A percentile compares a stretch with the other conserved stretches of the same genome.
Evolutionary conservation across 2,329 filamentous ascomycete species (phyloP).

Genomic region (Phyllosticta citrichinensis): DNA sequence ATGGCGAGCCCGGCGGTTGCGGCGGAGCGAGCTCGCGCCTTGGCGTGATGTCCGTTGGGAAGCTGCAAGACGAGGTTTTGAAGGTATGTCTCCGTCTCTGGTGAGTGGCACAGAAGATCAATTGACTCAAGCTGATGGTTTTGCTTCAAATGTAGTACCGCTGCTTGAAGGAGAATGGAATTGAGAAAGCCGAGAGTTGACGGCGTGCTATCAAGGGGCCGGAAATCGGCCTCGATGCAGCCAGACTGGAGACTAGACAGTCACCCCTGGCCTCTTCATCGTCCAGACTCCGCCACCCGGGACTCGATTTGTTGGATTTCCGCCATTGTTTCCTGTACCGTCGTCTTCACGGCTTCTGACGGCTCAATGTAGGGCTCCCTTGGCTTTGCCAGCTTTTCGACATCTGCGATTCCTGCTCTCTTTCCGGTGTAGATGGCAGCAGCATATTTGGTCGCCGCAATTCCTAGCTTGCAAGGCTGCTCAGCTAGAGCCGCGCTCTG

Average conservation of each 20-base stretch:
- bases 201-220: neutral
- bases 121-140: no score
- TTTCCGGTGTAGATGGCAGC: constrained; percentile 53
- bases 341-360: neutral
- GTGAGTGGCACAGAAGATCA: no score
- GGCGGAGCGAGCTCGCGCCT: neutral
- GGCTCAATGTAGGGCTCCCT: constrained; percentile 50
- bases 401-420: constrained; percentile 44
- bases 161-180: neutral
- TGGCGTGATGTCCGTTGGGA: neutral
- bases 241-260: neutral
- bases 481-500: constrained; percentile 55
- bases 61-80: neutral
- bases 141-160: no score
- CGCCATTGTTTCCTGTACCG: neutral
- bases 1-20: neutral
- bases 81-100: neutral
- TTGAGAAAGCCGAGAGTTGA: neutral
- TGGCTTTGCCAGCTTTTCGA: constrained; percentile 48
- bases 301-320: constrained; percentile 6
- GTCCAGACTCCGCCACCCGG: neutral
- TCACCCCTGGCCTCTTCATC: neutral
- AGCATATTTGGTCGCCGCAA: constrained; percentile 60
- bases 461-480: constrained; percentile 54
- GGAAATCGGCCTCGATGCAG: neutral